Base-by-base conservation (phyloP, 352 stramenopile genomes). In the Phytophthora rubi region DNA sequence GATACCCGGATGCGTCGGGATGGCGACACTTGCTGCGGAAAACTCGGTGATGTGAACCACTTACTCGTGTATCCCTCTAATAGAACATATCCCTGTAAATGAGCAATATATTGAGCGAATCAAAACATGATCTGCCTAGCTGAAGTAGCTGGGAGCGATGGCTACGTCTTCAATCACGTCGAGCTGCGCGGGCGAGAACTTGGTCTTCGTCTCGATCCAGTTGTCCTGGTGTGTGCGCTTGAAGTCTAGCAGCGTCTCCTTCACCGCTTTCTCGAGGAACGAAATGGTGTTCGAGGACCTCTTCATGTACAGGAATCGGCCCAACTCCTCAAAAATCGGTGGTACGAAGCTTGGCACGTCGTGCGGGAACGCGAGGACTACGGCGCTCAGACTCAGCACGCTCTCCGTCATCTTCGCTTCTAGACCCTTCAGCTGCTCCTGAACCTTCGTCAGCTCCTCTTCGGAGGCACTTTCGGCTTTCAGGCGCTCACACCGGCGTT, bases 181-280 rank as follows among this genome's bases (percentile, higher is more conserved):
- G 33, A 91, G 83, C 63, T 94, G 85, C 30, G 76, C 67, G 12
- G 63, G 53, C 7, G 85, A 81, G 53, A 94, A 90, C 59, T 70
- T 77, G 48, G 66, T 54, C 73, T 92, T 93, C 53, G 79, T 90
- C 73, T 93, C 82, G 30, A 84, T 71, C 87, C 87, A 95, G 68
- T 90, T 92, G 74, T 95, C 87, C 64, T 95, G 87, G 56, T 95
- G 87, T 15, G 85, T 91, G 57, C 87, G 85, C 65, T 92, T 92
- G 57, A 95, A 95, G 63, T 95, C 87, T 55, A 93, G 74, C 64
- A 95, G 65, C 45, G 86, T 92, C 61, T 92, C 82, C 71, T 93
- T 93, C 32, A 91, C 87, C 12, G 71, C 75, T 65, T 92, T 92
- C 59, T 87, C 76, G 42, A 95, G 59, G 63, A 83, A 92, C 54